Conservation (phyloP, 2,329 filamentous ascomycete species). For the Ambrosiella cleistominuta region DNA sequence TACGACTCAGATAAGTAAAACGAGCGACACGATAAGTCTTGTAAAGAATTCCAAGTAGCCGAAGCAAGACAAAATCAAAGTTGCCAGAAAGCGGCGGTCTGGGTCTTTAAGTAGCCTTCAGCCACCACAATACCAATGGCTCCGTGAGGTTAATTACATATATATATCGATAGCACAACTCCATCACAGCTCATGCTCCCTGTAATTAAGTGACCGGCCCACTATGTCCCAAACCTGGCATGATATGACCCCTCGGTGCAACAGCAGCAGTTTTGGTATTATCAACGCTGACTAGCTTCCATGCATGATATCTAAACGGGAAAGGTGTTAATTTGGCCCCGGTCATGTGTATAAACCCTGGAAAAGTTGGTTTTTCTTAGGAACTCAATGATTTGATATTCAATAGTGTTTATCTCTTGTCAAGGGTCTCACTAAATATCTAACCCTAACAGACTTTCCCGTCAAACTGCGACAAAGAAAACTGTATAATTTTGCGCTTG, state of each 20-base stretch:
- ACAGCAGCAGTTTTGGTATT: neutral
- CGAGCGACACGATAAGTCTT: too few relatives aligned
- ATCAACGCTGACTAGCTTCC: neutral
- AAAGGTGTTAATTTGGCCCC: neutral
- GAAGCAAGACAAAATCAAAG: neutral
- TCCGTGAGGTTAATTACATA: neutral
- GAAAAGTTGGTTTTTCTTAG: too few relatives aligned
- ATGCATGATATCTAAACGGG: neutral
- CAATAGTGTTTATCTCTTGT: too few relatives aligned
- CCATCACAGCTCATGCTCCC: neutral
- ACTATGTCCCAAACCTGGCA: neutral
- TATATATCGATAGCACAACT: neutral
- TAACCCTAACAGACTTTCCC: too few relatives aligned
- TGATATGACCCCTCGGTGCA: neutral
- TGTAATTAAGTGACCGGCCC: neutral
- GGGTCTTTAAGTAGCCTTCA: neutral
- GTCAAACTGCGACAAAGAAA: too few relatives aligned
- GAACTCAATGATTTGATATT: too few relatives aligned
- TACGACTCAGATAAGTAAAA: too few relatives aligned
- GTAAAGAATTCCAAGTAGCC: neutral
- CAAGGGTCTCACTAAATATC: too few relatives aligned
- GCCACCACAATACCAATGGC: neutral
- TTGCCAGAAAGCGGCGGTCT: too few relatives aligned
- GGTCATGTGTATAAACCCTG: neutral
- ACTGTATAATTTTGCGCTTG: too few relatives aligned